Conservation (phyloP, 306 rosid species). For the Comarum palustre region DNA sequence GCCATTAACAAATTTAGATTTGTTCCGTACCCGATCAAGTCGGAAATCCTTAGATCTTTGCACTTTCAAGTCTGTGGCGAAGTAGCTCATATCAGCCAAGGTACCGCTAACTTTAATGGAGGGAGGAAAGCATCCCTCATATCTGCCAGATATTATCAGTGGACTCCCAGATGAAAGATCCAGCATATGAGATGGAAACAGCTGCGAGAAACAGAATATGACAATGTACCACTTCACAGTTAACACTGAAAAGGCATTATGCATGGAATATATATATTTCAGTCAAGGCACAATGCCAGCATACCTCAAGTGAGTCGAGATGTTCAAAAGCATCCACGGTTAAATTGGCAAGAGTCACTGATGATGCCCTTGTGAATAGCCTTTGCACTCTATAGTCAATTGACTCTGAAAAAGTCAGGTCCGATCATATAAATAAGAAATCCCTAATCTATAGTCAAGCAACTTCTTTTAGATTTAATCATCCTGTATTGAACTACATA, state of each 20-base stretch:
- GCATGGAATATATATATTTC: conserved; percentile 8
- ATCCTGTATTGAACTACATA: background rate
- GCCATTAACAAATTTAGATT: background rate
- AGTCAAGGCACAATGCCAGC: conserved; percentile 9
- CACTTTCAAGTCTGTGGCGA: conserved; percentile 53
- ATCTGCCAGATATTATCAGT: conserved; percentile 85
- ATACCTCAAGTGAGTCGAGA: conserved; percentile 79
- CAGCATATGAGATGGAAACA: conserved; percentile 61
- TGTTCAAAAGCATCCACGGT: conserved; percentile 48
- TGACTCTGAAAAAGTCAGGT: conserved; percentile 44
- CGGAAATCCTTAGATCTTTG: conserved; percentile 71
- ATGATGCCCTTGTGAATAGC: conserved; percentile 55
- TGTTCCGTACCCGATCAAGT: conserved; percentile 55
- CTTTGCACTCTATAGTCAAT: conserved; percentile 59
- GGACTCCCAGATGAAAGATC: conserved; percentile 75
- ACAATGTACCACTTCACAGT: conserved; percentile 12
- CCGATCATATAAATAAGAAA: background rate
- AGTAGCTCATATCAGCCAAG: conserved; percentile 65
- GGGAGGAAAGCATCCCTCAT: conserved; percentile 65
- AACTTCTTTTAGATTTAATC: background rate
- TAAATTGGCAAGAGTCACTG: conserved; percentile 61
- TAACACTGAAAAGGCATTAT: conserved; percentile 1
- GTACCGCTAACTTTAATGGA: conserved; percentile 58
- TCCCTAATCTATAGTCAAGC: background rate
- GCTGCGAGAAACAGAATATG: conserved; percentile 40